Percentiles rank a stretch among this genome's conserved stretches.
phyloP scores from a whole-genome alignment of 805 yeast genomes.

The Wickerhamiella sorbophila region DNA sequence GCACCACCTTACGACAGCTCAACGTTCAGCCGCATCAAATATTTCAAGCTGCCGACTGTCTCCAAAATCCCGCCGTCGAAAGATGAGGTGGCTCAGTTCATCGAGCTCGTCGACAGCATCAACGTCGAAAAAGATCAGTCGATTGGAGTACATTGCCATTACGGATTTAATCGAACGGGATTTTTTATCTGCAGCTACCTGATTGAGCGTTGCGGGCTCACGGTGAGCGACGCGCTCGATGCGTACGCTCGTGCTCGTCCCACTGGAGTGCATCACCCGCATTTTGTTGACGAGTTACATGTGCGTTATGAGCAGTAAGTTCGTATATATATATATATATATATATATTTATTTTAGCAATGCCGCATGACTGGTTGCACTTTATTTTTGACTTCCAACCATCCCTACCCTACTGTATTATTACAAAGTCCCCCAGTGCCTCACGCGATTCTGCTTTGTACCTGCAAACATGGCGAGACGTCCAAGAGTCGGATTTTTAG shows the following conservation, averaged over 20 bases:
- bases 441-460: too few relatives aligned
- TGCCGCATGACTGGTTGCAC: too few relatives aligned
- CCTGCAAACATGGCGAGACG: not conserved
- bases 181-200: conserved; percentile 56
- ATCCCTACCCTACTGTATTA: too few relatives aligned
- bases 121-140: conserved; percentile 23
- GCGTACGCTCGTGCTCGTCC: conserved; percentile 43
- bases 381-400: too few relatives aligned
- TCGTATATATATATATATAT: too few relatives aligned
- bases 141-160: conserved; percentile 64
- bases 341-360: too few relatives aligned
- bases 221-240: conserved; percentile 47
- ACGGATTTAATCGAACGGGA: conserved; percentile 71
- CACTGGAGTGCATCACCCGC: conserved; percentile 69
- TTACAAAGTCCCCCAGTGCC: too few relatives aligned
- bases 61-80: conserved; percentile 62
- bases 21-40: conserved; percentile 38
- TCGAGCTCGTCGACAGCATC: conserved; percentile 38
- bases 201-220: conserved; percentile 44
- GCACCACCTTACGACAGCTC: conserved; percentile 58
- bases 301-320: conserved; percentile 33
- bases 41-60: conserved; percentile 63
- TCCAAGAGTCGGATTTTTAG: not conserved
- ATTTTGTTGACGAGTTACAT: conserved; percentile 58
- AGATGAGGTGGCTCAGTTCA: conserved; percentile 41